phyloP scores from a whole-genome alignment of 2,329 filamentous ascomycete genomes.

The Fusarium acutatum region DNA sequence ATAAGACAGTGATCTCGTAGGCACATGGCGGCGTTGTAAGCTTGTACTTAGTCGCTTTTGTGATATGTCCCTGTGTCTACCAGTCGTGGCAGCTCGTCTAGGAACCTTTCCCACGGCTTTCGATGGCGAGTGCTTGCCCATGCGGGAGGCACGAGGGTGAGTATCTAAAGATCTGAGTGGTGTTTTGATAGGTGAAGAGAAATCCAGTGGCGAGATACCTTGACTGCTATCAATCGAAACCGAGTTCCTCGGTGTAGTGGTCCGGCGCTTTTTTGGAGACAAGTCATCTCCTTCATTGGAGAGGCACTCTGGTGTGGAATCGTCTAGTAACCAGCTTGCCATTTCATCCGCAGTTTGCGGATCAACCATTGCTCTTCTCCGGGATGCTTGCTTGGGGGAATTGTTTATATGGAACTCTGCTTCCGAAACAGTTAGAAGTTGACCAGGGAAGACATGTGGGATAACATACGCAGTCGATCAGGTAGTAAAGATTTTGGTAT shows the following conservation, averaged over 20 bases:
- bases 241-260: not conserved
- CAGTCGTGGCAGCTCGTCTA: conserved; percentile 25
- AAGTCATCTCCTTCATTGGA: not conserved
- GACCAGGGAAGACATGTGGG: not conserved
- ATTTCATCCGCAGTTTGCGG: conserved; percentile 38
- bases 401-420: not conserved
- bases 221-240: not conserved
- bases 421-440: not conserved
- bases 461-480: conserved; percentile 30
- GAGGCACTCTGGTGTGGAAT: conserved; percentile 23
- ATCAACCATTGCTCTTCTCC: conserved; percentile 8
- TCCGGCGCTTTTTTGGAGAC: conserved; percentile 8
- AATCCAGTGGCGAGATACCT: conserved; percentile 10
- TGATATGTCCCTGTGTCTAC: conserved; percentile 7
- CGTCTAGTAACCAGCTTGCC: conserved; percentile 44
- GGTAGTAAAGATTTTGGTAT: conserved; percentile 17
- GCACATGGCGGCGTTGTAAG: conserved; percentile 22
- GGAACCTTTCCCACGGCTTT: not conserved
- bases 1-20: conserved; percentile 15
- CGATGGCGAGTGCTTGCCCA: conserved; percentile 22
- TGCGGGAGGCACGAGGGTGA: not conserved
- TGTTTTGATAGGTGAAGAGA: conserved; percentile 18
- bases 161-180: not conserved
- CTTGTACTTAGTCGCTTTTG: conserved; percentile 20
- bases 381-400: conserved; percentile 5